Percentiles rank a stretch among this genome's conserved stretches.
These are phyloP conservation scores for Fraxinus xanthoxyloides DNA, from an alignment of 305 asterid species.

Conservation along the genomic window DNA sequence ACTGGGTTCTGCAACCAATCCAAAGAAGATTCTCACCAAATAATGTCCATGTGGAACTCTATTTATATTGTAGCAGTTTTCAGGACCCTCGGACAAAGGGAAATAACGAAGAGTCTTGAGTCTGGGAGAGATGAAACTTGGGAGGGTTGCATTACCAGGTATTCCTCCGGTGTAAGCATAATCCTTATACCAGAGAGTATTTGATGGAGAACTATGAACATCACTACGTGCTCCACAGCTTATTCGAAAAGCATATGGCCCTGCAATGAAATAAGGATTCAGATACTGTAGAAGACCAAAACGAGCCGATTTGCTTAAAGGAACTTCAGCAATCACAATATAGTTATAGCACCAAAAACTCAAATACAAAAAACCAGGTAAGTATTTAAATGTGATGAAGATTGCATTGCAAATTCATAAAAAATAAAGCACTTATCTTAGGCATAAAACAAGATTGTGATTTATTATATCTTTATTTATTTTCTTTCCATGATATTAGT, in stretches of 20 bases:
- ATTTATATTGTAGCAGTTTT: slow-evolving; percentile 83
- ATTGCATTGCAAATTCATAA: background rate
- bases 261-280: slow-evolving; percentile 38
- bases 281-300: background rate
- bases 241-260: slow-evolving; percentile 82
- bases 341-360: background rate
- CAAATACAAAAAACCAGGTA: background rate
- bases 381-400: background rate
- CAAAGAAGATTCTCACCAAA: slow-evolving; percentile 76
- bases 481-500: background rate
- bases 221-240: slow-evolving; percentile 92
- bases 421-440: background rate
- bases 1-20: slow-evolving; percentile 60
- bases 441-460: background rate
- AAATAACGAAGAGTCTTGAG: slow-evolving; percentile 72
- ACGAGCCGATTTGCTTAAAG: background rate
- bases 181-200: slow-evolving; percentile 84
- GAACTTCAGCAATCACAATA: slow-evolving; percentile 5
- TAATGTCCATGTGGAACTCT: slow-evolving; percentile 88
- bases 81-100: slow-evolving; percentile 88
- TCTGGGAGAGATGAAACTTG: slow-evolving; percentile 69
- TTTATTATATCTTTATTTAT: background rate
- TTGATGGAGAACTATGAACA: slow-evolving; percentile 59
- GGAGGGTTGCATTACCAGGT: slow-evolving; percentile 64
- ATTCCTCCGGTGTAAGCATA: slow-evolving; percentile 91